Conservation (phyloP, 208 protist genomes). For the Porcisia deanei region DNA sequence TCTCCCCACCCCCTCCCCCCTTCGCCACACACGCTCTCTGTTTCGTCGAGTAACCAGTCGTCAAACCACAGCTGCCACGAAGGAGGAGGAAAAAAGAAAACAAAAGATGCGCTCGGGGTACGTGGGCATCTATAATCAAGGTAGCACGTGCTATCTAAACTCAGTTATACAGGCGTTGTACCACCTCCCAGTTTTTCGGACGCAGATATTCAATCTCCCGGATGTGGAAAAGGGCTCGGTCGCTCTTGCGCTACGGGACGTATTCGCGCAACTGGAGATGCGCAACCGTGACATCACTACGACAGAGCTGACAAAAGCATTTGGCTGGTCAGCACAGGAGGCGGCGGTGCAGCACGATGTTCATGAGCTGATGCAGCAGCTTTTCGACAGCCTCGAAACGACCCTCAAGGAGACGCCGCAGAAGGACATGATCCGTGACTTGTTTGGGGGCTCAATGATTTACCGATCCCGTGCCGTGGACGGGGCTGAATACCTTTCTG, state of each 20-base stretch:
- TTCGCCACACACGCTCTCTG: neutral
- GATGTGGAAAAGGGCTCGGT: slow-evolving; percentile 33
- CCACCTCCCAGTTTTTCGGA: slow-evolving; percentile 76
- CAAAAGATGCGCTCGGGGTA: slow-evolving; percentile 31
- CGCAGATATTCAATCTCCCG: slow-evolving; percentile 43
- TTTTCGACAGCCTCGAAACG: slow-evolving; percentile 84
- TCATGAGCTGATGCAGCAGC: slow-evolving; percentile 85
- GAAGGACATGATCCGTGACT: slow-evolving; percentile 65
- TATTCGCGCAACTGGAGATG: slow-evolving; percentile 79
- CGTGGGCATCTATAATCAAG: slow-evolving; percentile 88
- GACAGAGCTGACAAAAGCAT: slow-evolving; percentile 81
- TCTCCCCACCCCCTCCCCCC: neutral
- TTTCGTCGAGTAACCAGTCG: neutral
- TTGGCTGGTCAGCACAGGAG: slow-evolving; percentile 81
- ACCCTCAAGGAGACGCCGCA: slow-evolving; percentile 74
- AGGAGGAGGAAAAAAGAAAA: neutral
- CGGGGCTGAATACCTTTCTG: slow-evolving; percentile 62
- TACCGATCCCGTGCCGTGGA: slow-evolving; percentile 80
- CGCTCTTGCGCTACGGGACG: slow-evolving; percentile 54
- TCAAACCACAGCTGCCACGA: neutral
- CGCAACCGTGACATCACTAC: slow-evolving; percentile 56
- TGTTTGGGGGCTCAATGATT: slow-evolving; percentile 74
- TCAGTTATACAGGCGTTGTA: slow-evolving; percentile 87
- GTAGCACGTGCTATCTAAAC: slow-evolving; percentile 92
- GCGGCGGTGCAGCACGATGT: slow-evolving; percentile 89